Evolutionary conservation across 2,329 filamentous ascomycete genomes (phyloP), one percentile per base, ranked within the genome.

Genomic region (Phialophora chinensis): DNA sequence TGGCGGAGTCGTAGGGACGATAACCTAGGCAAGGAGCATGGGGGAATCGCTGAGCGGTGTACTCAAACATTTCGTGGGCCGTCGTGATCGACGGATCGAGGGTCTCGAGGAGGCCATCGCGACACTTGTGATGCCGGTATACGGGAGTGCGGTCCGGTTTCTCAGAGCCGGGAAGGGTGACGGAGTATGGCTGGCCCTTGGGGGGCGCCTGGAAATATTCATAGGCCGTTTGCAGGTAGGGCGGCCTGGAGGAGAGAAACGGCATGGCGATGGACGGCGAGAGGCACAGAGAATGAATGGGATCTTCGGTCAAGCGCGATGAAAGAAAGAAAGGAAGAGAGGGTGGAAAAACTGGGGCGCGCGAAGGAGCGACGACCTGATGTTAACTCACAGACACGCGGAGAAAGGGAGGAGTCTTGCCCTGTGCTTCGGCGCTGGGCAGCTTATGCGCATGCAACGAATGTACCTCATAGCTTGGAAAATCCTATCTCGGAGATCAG

Each of bases 71-170:
- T 69, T 97, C 92, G 81, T 96, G 90, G 29, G 88, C 84, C 14
- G 92, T 96, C 68, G 83, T 84, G 60, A 88, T 80, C 59, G 87
- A 79, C 20, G 92, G 90, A 75, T 95, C 90, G 70, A 91, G 82
- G 5, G 90, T 90, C 74, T 86, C 84, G 50, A 96, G 80, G 64
- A 96, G 83, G 66, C 86, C 87, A 79, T 96, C 89, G 65, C 85
- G 84, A 75, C 90, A 89, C 70, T 87, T 87, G 87, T 90, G 96
- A 79, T 97, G 90, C 68, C 95, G 88, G 80, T 98, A 98, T 70
- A 96, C 80, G 55, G 87, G 81, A 58, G 86, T 90, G 72, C 93
- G 89, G 66, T 89, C 91, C 57, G 91, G 88, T 67, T 84, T 82
- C 78, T 91, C 87, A 55, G 90, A 89, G 69, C 91, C 91, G 0